These are phyloP conservation scores for Penicillium paneum DNA, from an alignment of 2,329 filamentous ascomycete genomes.

Conservation along the genomic window DNA sequence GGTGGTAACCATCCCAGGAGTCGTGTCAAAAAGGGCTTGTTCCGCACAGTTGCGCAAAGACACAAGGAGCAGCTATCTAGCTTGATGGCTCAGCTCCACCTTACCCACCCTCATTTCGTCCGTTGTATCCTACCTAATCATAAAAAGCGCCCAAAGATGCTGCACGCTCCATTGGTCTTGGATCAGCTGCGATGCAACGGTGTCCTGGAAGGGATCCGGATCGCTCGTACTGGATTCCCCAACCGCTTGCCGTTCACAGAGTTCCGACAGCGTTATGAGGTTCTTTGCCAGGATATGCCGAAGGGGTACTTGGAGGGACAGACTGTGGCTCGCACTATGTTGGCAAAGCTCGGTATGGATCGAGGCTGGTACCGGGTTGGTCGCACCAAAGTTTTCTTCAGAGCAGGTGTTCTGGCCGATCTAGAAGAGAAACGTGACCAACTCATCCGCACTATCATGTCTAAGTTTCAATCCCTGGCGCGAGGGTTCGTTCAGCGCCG, in stretches of 20 bases:
- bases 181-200: constrained; percentile 98
- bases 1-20: constrained; percentile 61
- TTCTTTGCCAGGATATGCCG: constrained; percentile 83
- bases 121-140: constrained; percentile 97
- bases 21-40: constrained; percentile 93
- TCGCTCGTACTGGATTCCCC: constrained; percentile 93
- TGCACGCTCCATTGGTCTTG: constrained; percentile 85
- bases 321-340: constrained; percentile 76
- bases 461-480: constrained; percentile 85
- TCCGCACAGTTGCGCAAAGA: constrained; percentile 91
- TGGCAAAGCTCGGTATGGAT: constrained; percentile 84
- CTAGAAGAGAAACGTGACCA: constrained; percentile 93
- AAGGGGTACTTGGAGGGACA: constrained; percentile 91
- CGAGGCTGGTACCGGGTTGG: constrained; percentile 85
- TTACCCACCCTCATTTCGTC: constrained; percentile 96
- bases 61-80: constrained; percentile 99
- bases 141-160: constrained; percentile 92
- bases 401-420: constrained; percentile 91
- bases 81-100: constrained; percentile 89
- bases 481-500: constrained; percentile 85
- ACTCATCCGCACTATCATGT: constrained; percentile 90
- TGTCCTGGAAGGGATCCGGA: constrained; percentile 97
- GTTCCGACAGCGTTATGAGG: constrained; percentile 93
- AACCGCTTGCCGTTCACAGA: constrained; percentile 90
- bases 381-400: constrained; percentile 96